phyloP scores from a whole-genome alignment of 2,329 filamentous ascomycete species.

The Claviceps humidiphila region DNA sequence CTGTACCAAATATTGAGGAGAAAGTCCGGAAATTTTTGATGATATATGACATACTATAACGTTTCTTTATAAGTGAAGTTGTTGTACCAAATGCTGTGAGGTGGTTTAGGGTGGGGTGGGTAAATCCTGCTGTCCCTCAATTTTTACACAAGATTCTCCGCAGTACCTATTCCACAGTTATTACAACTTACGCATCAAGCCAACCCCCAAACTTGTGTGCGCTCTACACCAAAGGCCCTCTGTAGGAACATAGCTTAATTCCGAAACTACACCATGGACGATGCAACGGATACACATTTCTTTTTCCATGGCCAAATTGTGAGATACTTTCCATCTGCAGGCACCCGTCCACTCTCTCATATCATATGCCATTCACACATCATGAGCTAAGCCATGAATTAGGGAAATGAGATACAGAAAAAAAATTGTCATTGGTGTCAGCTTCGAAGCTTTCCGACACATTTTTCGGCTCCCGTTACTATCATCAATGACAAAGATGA shows the following conservation, averaged over 20 bases:
- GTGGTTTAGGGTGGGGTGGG: too few relatives aligned
- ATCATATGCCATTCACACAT: not conserved
- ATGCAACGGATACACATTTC: conserved; percentile 33
- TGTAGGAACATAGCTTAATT: not conserved
- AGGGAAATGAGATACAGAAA: conserved; percentile 26
- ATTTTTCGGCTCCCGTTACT: conserved; percentile 38
- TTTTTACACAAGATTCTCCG: too few relatives aligned
- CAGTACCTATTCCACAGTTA: not conserved
- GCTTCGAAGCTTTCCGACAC: conserved; percentile 38
- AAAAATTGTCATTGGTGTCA: conserved; percentile 48
- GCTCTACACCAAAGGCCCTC: too few relatives aligned
- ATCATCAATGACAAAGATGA: conserved; percentile 51
- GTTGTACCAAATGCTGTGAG: too few relatives aligned
- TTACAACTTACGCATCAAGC: not conserved
- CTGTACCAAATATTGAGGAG: too few relatives aligned
- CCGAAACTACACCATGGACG: conserved; percentile 26
- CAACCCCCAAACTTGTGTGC: not conserved
- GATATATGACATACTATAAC: too few relatives aligned
- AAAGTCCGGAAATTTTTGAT: too few relatives aligned
- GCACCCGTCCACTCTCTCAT: not conserved
- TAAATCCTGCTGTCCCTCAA: too few relatives aligned
- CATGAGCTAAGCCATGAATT: not conserved
- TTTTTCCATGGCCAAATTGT: conserved; percentile 31
- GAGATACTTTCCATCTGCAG: not conserved
- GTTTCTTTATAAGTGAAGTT: too few relatives aligned